Conservation (phyloP, 1,284 basidiomycete species). For the Ganoderma multipileum region DNA sequence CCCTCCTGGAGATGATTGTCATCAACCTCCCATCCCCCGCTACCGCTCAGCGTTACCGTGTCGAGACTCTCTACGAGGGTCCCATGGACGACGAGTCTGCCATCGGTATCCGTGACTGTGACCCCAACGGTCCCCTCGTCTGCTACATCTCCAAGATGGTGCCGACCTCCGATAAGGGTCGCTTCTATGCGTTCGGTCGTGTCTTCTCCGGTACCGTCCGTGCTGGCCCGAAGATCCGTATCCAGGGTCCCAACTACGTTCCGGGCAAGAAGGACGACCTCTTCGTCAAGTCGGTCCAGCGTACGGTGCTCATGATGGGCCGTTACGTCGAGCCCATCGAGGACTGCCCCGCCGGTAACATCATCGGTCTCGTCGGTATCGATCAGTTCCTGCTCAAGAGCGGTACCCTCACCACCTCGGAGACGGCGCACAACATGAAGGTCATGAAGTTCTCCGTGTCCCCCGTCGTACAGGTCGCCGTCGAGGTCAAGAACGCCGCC, state of each 20-base stretch:
- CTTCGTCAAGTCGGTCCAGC: slow-evolving; percentile 98
- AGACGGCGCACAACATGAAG: slow-evolving; percentile 99
- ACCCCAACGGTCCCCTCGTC: slow-evolving; percentile 96
- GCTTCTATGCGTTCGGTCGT: slow-evolving; percentile 99
- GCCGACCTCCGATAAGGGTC: slow-evolving; percentile 99
- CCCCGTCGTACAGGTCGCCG: slow-evolving; percentile 98
- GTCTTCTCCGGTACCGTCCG: slow-evolving; percentile 99
- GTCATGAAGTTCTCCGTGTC: slow-evolving; percentile 99
- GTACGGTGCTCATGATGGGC: slow-evolving; percentile 99
- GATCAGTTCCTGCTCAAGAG: slow-evolving; percentile 99
- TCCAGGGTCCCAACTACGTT: slow-evolving; percentile 98
- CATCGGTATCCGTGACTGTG: slow-evolving; percentile 98
- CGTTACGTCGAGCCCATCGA: slow-evolving; percentile 99
- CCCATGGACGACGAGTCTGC: slow-evolving; percentile 99
- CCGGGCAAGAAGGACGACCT: slow-evolving; percentile 99
- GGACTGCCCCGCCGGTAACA: slow-evolving; percentile 99
- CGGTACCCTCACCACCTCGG: slow-evolving; percentile 96
- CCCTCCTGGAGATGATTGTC: slow-evolving; percentile 99
- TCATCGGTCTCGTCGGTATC: slow-evolving; percentile 98
- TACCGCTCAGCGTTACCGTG: slow-evolving; percentile 98
- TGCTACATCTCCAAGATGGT: slow-evolving; percentile 99
- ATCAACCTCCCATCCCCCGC: slow-evolving; percentile 98
- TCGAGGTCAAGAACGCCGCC: slow-evolving; percentile 99
- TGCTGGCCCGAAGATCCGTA: slow-evolving; percentile 98
- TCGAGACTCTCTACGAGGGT: slow-evolving; percentile 99